phyloP scores from a whole-genome alignment of 2,329 filamentous ascomycete species.

The Fusarium mundagurra region DNA sequence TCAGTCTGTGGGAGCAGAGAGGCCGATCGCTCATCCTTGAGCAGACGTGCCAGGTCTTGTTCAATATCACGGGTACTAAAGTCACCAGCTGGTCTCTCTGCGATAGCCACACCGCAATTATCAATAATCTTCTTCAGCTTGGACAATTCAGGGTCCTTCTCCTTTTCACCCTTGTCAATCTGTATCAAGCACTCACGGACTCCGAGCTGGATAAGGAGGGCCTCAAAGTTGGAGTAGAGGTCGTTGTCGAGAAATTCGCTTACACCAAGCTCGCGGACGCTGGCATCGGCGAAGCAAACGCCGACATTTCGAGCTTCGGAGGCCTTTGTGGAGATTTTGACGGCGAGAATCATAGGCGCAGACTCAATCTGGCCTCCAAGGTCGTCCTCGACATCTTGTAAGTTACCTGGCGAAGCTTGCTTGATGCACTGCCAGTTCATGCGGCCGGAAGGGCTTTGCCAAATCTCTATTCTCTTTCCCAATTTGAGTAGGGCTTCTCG shows the following conservation, averaged over 20 bases:
- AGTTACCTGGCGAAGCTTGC: constrained; percentile 92
- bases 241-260: constrained; percentile 99
- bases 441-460: constrained; percentile 76
- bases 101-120: constrained; percentile 89
- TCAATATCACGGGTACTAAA: constrained; percentile 94
- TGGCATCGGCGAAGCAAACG: constrained; percentile 97
- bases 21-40: constrained; percentile 85
- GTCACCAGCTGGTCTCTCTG: constrained; percentile 79
- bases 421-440: constrained; percentile 94
- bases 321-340: constrained; percentile 91
- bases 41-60: constrained; percentile 86
- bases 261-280: constrained; percentile 92
- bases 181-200: constrained; percentile 94
- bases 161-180: constrained; percentile 79
- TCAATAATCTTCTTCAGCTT: constrained; percentile 92
- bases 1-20: constrained; percentile 88
- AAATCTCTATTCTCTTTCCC: constrained; percentile 91
- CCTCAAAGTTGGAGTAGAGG: constrained; percentile 97
- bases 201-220: constrained; percentile 92
- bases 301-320: constrained; percentile 86
- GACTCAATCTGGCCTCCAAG: constrained; percentile 86
- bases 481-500: constrained; percentile 92
- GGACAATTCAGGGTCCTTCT: constrained; percentile 86
- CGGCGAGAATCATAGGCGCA: constrained; percentile 92
- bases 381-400: constrained; percentile 97